Evolutionary conservation across 306 rosid species (phyloP), one percentile per base, ranked within the genome.

Genomic region (Prunus campanulata): DNA sequence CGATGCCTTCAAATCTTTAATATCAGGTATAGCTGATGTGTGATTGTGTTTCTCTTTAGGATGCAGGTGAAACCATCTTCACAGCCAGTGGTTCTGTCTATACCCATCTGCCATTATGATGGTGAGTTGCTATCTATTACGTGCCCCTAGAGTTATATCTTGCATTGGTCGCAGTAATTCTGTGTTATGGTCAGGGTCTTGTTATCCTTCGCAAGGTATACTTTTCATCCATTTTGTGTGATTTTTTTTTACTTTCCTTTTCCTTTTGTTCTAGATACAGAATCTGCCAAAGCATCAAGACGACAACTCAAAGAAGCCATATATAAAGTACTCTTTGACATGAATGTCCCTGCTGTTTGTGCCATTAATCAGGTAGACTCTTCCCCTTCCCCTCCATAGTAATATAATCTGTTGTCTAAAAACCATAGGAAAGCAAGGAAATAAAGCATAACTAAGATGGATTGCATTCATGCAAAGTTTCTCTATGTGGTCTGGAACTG

Each of bases 291-390:
- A 90, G 91, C 93, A 80, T 91, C 95, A 0, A 90, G 97, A 71
- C 82, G 56, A 61, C 97, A 94, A 78, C 98, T 94, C 75, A 91
- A 89, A 87, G 91, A 94, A 65, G 86, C 95, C 70, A 86, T 91
- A n/a, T 78, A 83, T 74, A 52, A 86, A 63, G 90, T 88, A 71
- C 74, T 94, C 66, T 93, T 91, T 77, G 93, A 89, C 84, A 84
- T 94, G 95, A 85, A 92, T 74, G 98, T 90, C 78, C 96, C 98
- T 46, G 87, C 90, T 80, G 91, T 92, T 80, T 91, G 97, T 85
- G 95, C 96, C 62, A 84, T 94, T 78, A 91, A 85, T 86, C 98
- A 94, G 95, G 98, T 91, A 77, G 30, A 24, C 72, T 72, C 50
- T 78, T 66, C 61, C 30, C 49, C 57, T 66, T 74, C 42, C 14